A percentile compares a stretch with the other conserved stretches of the same genome.
Conservation (phyloP, 768 basidiomycete species). For the Lentinula sp. region DNA sequence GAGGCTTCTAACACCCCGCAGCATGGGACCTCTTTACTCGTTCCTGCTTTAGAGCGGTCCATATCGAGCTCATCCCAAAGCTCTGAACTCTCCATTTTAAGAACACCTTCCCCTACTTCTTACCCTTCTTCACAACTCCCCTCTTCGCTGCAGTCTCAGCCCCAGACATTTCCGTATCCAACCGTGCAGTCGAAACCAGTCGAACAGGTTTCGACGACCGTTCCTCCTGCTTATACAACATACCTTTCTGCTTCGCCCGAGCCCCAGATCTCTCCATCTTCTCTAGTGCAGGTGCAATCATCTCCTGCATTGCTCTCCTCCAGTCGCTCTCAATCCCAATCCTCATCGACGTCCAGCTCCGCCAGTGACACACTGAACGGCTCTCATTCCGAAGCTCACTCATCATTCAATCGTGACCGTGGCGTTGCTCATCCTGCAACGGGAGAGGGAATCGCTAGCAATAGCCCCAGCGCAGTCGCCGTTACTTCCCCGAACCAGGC, state of each 20-base stretch:
- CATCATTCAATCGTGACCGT: neutral
- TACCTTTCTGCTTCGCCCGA: neutral
- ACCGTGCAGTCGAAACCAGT: neutral
- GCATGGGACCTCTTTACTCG: neutral
- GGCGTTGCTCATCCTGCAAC: neutral
- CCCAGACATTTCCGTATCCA: neutral
- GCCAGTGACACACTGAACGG: neutral
- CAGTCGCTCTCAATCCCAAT: neutral
- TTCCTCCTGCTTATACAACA: neutral
- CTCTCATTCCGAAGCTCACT: neutral
- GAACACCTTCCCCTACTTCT: neutral
- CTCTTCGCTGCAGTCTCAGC: neutral
- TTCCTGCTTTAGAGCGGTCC: neutral
- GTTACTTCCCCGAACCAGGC: neutral
- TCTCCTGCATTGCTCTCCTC: neutral
- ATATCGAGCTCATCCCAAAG: conserved; percentile 4
- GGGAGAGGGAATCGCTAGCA: neutral
- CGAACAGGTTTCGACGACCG: neutral
- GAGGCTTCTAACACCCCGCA: neutral
- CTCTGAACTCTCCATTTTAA: neutral
- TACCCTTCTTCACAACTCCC: neutral
- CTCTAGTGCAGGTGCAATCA: neutral
- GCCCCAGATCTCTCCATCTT: neutral
- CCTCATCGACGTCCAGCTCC: neutral
- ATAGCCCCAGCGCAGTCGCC: neutral